phyloP scores from a whole-genome alignment of 108 stramenopile genomes.

The Conticribra guillardii region DNA sequence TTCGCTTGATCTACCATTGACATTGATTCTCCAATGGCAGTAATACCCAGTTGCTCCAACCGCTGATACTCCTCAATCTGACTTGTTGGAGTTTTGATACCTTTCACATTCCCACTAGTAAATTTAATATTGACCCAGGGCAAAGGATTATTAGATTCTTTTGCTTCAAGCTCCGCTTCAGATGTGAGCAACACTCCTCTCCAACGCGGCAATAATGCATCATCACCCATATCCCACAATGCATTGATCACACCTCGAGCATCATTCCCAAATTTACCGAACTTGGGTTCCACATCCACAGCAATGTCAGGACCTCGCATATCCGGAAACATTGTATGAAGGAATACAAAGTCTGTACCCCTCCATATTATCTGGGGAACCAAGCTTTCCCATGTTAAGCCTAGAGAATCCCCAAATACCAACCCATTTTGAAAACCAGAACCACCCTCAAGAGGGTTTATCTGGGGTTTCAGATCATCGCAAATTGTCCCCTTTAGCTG shows the following conservation, averaged over 20 bases:
- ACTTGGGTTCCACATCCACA: conserved; percentile 16
- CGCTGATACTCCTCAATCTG: conserved; percentile 1
- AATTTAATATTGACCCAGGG: conserved; percentile 65
- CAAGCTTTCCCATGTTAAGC: conserved; percentile 33
- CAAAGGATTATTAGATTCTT: conserved; percentile 14
- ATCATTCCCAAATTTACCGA: neutral
- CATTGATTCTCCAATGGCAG: conserved; percentile 31
- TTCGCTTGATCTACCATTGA: conserved; percentile 19
- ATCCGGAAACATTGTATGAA: conserved; percentile 24
- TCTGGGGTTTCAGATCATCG: conserved; percentile 19
- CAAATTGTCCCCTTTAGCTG: conserved; percentile 17
- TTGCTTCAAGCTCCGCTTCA: conserved; percentile 32
- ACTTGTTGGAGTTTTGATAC: conserved; percentile 20
- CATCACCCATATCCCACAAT: conserved; percentile 28
- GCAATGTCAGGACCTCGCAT: conserved; percentile 29
- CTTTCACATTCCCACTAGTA: conserved; percentile 47
- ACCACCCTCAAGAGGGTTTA: neutral
- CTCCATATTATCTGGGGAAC: conserved; percentile 54
- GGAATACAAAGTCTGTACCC: conserved; percentile 44
- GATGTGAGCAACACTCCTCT: conserved; percentile 43
- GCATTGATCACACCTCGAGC: conserved; percentile 19
- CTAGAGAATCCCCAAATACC: conserved; percentile 21
- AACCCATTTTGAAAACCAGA: conserved; percentile 12
- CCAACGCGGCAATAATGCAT: conserved; percentile 42
- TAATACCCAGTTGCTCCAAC: conserved; percentile 30